Percentiles rank a stretch among this genome's conserved stretches.
Evolutionary conservation across 805 yeast genomes (phyloP).

Genomic region (Isabelozyma rhagii): DNA sequence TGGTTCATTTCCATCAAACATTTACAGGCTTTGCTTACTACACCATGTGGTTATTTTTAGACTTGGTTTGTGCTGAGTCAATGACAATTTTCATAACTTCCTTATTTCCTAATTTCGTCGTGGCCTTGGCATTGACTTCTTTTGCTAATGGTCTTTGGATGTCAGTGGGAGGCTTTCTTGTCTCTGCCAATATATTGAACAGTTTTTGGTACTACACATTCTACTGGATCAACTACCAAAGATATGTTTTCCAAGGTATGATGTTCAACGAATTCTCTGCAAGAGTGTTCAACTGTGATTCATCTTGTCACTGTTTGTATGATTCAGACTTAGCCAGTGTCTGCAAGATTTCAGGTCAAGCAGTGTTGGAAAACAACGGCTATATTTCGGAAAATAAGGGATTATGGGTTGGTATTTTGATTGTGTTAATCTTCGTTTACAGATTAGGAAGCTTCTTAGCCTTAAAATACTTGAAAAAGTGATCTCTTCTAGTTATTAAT

Average conservation of each 20-base stretch:
- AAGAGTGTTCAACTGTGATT: constrained; percentile 25
- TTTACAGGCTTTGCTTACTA: constrained; percentile 30
- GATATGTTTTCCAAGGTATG: constrained; percentile 44
- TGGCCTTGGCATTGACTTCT: constrained; percentile 37
- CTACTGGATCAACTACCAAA: constrained; percentile 38
- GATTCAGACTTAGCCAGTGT: constrained; percentile 19
- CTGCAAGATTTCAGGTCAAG: constrained; percentile 31
- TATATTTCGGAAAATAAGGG: constrained; percentile 23
- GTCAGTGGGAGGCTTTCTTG: constrained; percentile 41
- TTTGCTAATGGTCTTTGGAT: constrained; percentile 44
- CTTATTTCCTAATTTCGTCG: constrained; percentile 33
- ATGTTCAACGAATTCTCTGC: constrained; percentile 36
- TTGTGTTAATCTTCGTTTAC: constrained; percentile 25
- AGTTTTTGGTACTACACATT: constrained; percentile 39
- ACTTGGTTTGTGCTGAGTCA: constrained; percentile 39
- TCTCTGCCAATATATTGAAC: constrained; percentile 28
- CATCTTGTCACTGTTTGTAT: constrained; percentile 34
- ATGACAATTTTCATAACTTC: constrained; percentile 34
- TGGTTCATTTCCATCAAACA: constrained; percentile 25
- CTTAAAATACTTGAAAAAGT: constrained; percentile 9
- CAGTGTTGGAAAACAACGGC: constrained; percentile 28
- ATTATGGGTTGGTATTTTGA: constrained; percentile 32
- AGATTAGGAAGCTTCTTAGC: constrained; percentile 23
- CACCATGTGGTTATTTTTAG: constrained; percentile 36
- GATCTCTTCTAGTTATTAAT: not conserved